These are phyloP conservation scores for Xylaria sp. DNA, from an alignment of 495 filamentous ascomycete genomes.

Conservation along the genomic window DNA sequence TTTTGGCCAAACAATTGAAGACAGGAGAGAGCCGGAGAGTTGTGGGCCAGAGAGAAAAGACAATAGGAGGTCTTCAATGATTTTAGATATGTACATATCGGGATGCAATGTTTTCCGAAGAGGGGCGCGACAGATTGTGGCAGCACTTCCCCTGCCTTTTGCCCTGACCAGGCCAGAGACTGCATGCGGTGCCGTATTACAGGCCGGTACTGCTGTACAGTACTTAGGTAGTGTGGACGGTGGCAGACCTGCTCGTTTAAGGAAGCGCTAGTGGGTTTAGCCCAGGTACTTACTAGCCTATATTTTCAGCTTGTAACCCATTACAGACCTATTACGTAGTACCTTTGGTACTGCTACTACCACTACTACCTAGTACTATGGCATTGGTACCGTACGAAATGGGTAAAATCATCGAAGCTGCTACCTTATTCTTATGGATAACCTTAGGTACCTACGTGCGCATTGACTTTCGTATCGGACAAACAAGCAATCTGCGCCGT, in stretches of 20 bases:
- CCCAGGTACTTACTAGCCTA: conserved; percentile 2
- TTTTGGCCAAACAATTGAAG: neutral
- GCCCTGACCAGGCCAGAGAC: conserved; percentile 4
- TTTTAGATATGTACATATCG: neutral
- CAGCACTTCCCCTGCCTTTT: neutral
- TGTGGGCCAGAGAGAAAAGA: conserved; percentile 7
- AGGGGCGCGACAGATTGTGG: conserved; percentile 11
- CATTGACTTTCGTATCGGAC: neutral
- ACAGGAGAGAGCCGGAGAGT: neutral
- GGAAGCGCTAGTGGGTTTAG: neutral
- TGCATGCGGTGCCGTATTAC: neutral
- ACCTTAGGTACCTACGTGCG: neutral
- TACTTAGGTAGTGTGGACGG: no score
- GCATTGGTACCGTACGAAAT: neutral
- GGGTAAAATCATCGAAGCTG: neutral
- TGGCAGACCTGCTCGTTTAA: neutral
- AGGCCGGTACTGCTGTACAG: neutral
- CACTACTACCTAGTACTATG: neutral
- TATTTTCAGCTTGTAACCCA: neutral
- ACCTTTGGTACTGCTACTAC: neutral
- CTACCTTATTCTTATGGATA: neutral
- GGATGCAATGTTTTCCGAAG: conserved; percentile 12
- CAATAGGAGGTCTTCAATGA: neutral
- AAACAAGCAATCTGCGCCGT: neutral
- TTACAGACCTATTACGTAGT: no score